A percentile compares a stretch with the other conserved stretches of the same genome.
Evolutionary conservation across 2,329 filamentous ascomycete genomes (phyloP).

Genomic region (Nothomitra cinnamomea): DNA sequence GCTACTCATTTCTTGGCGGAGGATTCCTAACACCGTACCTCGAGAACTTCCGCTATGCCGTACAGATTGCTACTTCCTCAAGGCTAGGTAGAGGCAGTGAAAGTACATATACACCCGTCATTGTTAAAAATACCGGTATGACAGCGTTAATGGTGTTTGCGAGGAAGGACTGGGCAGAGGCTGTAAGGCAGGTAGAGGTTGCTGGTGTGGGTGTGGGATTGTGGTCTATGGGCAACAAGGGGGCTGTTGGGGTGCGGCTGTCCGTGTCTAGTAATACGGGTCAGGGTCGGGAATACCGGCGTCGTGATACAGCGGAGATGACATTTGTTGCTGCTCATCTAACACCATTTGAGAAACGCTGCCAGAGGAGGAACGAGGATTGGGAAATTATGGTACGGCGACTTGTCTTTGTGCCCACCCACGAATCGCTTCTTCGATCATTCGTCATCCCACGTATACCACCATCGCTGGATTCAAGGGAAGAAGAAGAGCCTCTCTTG

Average conservation of each 20-base stretch:
- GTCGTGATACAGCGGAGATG: constrained; percentile 37
- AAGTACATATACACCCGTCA: constrained; percentile 47
- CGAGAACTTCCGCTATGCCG: constrained; percentile 48
- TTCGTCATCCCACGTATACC: background rate
- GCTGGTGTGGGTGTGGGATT: constrained; percentile 73
- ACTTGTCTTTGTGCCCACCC: constrained; percentile 48
- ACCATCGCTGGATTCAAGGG: background rate
- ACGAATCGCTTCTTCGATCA: background rate
- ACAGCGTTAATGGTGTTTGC: constrained; percentile 79
- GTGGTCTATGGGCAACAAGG: constrained; percentile 88
- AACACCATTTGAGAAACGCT: constrained; percentile 68
- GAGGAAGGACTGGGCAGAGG: constrained; percentile 37
- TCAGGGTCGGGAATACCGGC: constrained; percentile 20
- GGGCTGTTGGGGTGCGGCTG: constrained; percentile 58
- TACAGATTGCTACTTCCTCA: constrained; percentile 48
- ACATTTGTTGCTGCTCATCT: constrained; percentile 83
- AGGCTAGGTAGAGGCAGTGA: constrained; percentile 17
- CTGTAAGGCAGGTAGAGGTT: constrained; percentile 50
- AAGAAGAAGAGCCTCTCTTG: background rate
- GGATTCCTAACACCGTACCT: constrained; percentile 65
- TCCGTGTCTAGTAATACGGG: constrained; percentile 26
- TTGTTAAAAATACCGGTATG: constrained; percentile 66
- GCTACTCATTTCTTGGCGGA: constrained; percentile 70
- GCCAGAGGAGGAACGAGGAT: constrained; percentile 63
- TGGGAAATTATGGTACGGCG: constrained; percentile 73